Evolutionary conservation across 1,139 yeast genomes (phyloP).

Genomic region (Protomyces inundatus): DNA sequence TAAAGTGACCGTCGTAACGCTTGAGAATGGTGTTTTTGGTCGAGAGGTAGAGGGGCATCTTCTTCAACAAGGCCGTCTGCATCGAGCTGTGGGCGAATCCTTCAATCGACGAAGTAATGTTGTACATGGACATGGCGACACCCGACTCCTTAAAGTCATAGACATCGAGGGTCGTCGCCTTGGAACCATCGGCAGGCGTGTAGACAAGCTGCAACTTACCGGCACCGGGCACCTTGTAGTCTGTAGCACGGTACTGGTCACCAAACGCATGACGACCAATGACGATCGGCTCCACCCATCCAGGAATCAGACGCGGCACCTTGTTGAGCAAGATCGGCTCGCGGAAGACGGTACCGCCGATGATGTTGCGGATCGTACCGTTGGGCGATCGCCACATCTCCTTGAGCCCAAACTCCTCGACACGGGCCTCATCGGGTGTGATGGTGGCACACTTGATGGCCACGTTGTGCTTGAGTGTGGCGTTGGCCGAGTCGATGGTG

Average conservation of each 20-base stretch:
- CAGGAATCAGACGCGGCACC: slow-evolving; percentile 83
- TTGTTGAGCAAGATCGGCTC: slow-evolving; percentile 89
- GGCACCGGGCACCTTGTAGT: slow-evolving; percentile 67
- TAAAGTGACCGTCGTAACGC: slow-evolving; percentile 88
- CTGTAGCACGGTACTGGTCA: slow-evolving; percentile 93
- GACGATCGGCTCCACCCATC: slow-evolving; percentile 91
- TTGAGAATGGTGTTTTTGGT: slow-evolving; percentile 93
- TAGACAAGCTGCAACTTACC: slow-evolving; percentile 75
- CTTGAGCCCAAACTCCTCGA: slow-evolving; percentile 78
- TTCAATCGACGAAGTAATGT: slow-evolving; percentile 80
- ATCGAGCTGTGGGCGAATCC: slow-evolving; percentile 92
- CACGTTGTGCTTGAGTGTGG: slow-evolving; percentile 80
- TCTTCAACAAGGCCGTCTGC: slow-evolving; percentile 74
- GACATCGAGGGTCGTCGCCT: slow-evolving; percentile 55
- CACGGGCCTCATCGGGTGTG: slow-evolving; percentile 97
- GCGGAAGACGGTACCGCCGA: slow-evolving; percentile 94
- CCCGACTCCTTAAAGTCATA: slow-evolving; percentile 73
- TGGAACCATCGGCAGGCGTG: slow-evolving; percentile 65
- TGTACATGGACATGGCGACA: slow-evolving; percentile 89
- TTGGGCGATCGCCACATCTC: slow-evolving; percentile 98
- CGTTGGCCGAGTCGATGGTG: slow-evolving; percentile 84
- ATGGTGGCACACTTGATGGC: slow-evolving; percentile 97
- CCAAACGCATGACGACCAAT: slow-evolving; percentile 98
- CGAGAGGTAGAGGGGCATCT: slow-evolving; percentile 72
- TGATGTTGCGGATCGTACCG: slow-evolving; percentile 89